These are phyloP conservation scores for Sextonia rubra DNA, from an alignment of 164 flowering plant genomes.

Conservation along the genomic window DNA sequence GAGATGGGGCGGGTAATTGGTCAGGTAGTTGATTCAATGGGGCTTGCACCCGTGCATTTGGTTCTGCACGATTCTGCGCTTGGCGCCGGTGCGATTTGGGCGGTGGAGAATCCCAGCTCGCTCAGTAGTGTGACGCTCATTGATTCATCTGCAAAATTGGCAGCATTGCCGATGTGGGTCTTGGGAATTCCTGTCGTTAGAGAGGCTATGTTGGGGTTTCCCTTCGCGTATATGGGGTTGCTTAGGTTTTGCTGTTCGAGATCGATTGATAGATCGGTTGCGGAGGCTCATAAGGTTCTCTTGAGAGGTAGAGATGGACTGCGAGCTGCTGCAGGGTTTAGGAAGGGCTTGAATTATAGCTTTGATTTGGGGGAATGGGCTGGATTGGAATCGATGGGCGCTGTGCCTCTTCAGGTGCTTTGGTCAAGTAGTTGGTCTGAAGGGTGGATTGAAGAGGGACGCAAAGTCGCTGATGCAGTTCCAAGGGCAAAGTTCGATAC, in stretches of 20 bases:
- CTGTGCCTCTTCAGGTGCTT: constrained; percentile 65
- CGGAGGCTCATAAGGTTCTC: constrained; percentile 65
- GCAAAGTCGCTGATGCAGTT: constrained; percentile 47
- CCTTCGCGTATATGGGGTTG: constrained; percentile 35
- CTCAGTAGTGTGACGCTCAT: constrained; percentile 69
- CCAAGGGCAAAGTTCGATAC: constrained; percentile 51
- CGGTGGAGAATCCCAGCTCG: constrained; percentile 37
- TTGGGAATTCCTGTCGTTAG: constrained; percentile 54
- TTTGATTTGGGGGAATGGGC: constrained; percentile 83
- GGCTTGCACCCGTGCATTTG: constrained; percentile 72
- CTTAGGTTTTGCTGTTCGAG: constrained; percentile 51
- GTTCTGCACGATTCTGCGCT: constrained; percentile 83
- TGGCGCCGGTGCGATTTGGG: constrained; percentile 59
- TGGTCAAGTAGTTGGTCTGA: constrained; percentile 75
- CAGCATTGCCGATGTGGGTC: constrained; percentile 66
- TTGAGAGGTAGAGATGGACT: constrained; percentile 66
- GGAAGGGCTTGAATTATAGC: constrained; percentile 63
- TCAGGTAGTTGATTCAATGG: constrained; percentile 65
- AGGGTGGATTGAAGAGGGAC: constrained; percentile 72
- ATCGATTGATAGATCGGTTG: constrained; percentile 26
- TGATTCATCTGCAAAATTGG: constrained; percentile 37
- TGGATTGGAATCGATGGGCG: constrained; percentile 43
- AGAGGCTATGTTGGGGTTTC: constrained; percentile 49
- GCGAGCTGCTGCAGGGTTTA: constrained; percentile 49
- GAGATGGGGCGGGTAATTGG: constrained; percentile 67